Evolutionary conservation across 805 yeast species (phyloP).

Genomic region (Danielozyma ontarioensis): DNA sequence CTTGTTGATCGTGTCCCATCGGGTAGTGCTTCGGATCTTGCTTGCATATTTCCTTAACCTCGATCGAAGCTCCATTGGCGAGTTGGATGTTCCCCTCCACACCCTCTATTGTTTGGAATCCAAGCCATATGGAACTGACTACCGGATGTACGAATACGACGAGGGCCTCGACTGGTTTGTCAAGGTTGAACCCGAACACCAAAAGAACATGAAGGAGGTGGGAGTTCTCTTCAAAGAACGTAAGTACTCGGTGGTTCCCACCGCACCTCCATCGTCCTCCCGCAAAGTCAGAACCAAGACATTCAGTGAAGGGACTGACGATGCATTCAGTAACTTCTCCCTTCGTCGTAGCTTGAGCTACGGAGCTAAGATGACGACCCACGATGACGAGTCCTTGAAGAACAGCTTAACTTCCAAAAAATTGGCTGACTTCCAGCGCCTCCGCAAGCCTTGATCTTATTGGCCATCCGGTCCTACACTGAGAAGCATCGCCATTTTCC

Average conservation of each 20-base stretch:
- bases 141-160: conserved; percentile 84
- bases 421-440: conserved; percentile 23
- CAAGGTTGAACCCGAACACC: conserved; percentile 53
- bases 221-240: conserved; percentile 68
- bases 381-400: neutral
- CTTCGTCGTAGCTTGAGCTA: conserved; percentile 20
- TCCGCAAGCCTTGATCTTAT: conserved; percentile 22
- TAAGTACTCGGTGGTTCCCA: conserved; percentile 70
- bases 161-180: conserved; percentile 74
- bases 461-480: too few species aligned
- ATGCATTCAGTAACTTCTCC: conserved; percentile 13
- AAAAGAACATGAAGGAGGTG: conserved; percentile 60
- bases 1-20: conserved; percentile 74
- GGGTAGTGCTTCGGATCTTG: conserved; percentile 85
- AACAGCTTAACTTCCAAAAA: conserved; percentile 17
- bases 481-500: too few species aligned
- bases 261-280: conserved; percentile 51
- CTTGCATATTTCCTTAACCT: conserved; percentile 87
- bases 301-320: neutral
- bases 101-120: conserved; percentile 87
- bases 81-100: conserved; percentile 88
- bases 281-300: conserved; percentile 6
- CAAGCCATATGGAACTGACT: conserved; percentile 93
- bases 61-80: conserved; percentile 74
- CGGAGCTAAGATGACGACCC: conserved; percentile 5